phyloP scores from a whole-genome alignment of 2,329 filamentous ascomycete genomes.

The Ceratocystis cubensis region DNA sequence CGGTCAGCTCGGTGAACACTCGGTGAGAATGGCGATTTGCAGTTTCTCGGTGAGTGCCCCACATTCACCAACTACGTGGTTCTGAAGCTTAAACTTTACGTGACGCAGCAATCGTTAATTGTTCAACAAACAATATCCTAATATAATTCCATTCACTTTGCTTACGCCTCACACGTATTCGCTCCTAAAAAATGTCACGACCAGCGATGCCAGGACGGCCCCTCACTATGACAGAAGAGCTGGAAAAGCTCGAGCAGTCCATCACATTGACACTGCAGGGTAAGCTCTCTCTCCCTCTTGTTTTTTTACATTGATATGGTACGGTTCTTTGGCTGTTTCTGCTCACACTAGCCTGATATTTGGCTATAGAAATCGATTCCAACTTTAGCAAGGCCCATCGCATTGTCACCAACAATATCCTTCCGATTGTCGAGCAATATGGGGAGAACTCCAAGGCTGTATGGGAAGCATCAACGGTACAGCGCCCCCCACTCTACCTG shows the following conservation, averaged over 20 bases:
- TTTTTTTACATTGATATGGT: background rate
- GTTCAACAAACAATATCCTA: background rate
- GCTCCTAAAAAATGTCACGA: slow-evolving; percentile 35
- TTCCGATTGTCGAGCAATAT: slow-evolving; percentile 91
- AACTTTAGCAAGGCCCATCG: slow-evolving; percentile 96
- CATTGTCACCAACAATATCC: slow-evolving; percentile 85
- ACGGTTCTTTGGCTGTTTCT: background rate
- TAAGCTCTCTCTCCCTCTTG: slow-evolving; percentile 27
- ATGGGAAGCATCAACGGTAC: slow-evolving; percentile 90
- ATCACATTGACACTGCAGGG: slow-evolving; percentile 94
- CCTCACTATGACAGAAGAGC: slow-evolving; percentile 80
- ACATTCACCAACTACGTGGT: background rate
- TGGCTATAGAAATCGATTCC: slow-evolving; percentile 72
- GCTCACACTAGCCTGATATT: background rate
- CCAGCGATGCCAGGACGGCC: slow-evolving; percentile 38
- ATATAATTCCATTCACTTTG: background rate
- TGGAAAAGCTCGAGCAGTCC: slow-evolving; percentile 90
- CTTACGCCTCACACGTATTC: background rate
- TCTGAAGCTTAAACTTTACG: background rate
- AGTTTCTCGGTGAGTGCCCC: slow-evolving; percentile 7
- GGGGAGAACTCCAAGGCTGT: slow-evolving; percentile 85
- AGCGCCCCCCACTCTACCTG: background rate
- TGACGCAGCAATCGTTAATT: background rate
- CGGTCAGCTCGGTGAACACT: background rate
- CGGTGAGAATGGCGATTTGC: background rate